Evolutionary conservation across 257 asterid genomes (phyloP), one percentile per base, ranked within the genome.

Genomic region (Solanum piurae): DNA sequence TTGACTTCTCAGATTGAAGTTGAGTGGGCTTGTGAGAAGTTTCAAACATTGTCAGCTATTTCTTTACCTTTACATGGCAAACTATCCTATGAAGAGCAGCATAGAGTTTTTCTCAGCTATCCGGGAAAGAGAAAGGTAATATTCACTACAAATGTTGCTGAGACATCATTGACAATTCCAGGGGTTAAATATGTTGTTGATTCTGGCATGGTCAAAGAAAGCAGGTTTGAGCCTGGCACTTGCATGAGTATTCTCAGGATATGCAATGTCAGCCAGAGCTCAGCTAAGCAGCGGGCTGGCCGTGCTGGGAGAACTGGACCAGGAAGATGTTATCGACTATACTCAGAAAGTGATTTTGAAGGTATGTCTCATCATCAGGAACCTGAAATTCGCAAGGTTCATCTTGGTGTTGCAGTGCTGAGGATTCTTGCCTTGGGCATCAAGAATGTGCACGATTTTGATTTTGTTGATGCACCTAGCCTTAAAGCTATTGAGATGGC

Each of bases 281-380:
- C 99, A 79, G 99, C 99, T 62, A 95, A 95, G 79, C 99, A 97
- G 88, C 95, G 98, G 79, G 95, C 98, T 52, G 99, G 99, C 34
- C 99, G 98, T 86, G 98, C 98, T 89, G 99, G 99, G 88, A 93
- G 99, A 89, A 97, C 99, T 86, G 99, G 93, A 64, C 94, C 98
- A 12, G 99, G 99, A 88, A 92, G 85, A 34, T 95, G 99, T 88
- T 97, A 97, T 91, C 90, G 99, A 87, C 95, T 97, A 60, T 97
- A 95, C 92, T 55, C 92, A 9, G 92, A 94, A 91, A 82, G 73
- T 76, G 98, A 95, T 79, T 95, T 92, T 90, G 92, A 91, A 88
- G 79, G 86, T 4, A 95, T 97, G 99, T 87, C 89, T 86, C 89
- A 90, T 85, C 96, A 95, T 83, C 96, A 90, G 89, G 99, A 94